Conservation (phyloP, 169 alveolate species). For the Theileria parva region DNA sequence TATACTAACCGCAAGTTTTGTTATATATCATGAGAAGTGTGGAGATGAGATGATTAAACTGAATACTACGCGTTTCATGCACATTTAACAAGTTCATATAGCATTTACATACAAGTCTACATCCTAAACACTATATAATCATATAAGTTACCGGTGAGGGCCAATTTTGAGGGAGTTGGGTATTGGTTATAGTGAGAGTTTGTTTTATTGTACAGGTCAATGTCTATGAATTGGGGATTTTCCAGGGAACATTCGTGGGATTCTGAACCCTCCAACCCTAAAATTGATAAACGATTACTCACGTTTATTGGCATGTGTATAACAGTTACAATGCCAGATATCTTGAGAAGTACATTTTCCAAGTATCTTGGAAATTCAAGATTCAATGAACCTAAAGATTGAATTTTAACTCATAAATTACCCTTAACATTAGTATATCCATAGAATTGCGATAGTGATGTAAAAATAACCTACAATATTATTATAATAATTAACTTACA, state of each 20-base stretch:
- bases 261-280: not conserved
- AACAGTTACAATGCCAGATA: not conserved
- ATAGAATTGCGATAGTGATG: not conserved
- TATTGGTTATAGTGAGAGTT: not conserved
- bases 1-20: not conserved
- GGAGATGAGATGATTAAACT: not conserved
- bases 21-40: constrained; percentile 7
- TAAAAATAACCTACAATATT: not conserved
- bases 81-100: not conserved
- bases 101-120: not conserved
- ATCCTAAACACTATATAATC: not conserved
- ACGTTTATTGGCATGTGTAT: constrained; percentile 1
- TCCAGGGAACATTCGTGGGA: not conserved
- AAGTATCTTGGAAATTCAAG: not conserved
- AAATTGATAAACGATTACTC: not conserved
- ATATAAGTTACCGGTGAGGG: not conserved
- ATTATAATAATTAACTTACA: not conserved
- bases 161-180: not conserved
- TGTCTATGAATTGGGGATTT: not conserved
- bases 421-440: not conserved
- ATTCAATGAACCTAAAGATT: not conserved
- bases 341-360: not conserved
- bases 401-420: not conserved
- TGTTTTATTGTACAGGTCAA: constrained; percentile 11
- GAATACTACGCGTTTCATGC: not conserved